Evolutionary conservation across 1,284 basidiomycete species (phyloP), one percentile per base, ranked within the genome.

Genomic region (Apiotrichum brassicae): DNA sequence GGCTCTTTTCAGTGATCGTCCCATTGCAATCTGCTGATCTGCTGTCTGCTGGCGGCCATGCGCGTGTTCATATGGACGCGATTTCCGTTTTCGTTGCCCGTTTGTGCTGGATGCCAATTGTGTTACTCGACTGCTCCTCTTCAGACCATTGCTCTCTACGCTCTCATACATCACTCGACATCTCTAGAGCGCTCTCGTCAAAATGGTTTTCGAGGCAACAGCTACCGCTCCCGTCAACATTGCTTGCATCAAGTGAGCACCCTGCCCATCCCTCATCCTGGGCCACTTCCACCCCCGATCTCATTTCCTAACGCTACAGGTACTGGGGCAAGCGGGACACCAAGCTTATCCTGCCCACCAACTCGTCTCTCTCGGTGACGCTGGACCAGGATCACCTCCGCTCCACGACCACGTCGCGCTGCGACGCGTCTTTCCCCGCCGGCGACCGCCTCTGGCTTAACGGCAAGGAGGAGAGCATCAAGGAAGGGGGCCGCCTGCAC

Each of bases 321-420:
- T 94, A 93, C 78, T 99, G 94, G 94, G 94, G 94, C 60, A 99
- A 99, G 76, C 86, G 93, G 59, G 87, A 97, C 75, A 93, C 90
- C 9, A 82, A 84, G 61, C 83, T 98, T 58, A 97, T 97, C 68
- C 79, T 99, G 48, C 94, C 94, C 25, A 97, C 93, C 60, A 99
- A 99, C 76, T 91, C 91, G 6, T 97, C 94, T 20, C 82, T 99
- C 25, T 97, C 92, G 3, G 89, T 98, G 43, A 98, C 95, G 3
- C 84, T 98, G 51, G 87, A 88, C 68, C 95, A 98, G 75, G 91
- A 97, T 75, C 87, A 98, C 65, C 81, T 99, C 22, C 81, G 90
- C 51, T 90, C 90, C 1, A 94, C 91, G 8, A 99, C 94, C 4
- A 91, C 92, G 0, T 90, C 91, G 13, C 83, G 89, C 23, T 85